A percentile compares a stretch with the other conserved stretches of the same genome.
Evolutionary conservation across 1,284 basidiomycete species (phyloP).

Genomic region (Ustilago sp.): DNA sequence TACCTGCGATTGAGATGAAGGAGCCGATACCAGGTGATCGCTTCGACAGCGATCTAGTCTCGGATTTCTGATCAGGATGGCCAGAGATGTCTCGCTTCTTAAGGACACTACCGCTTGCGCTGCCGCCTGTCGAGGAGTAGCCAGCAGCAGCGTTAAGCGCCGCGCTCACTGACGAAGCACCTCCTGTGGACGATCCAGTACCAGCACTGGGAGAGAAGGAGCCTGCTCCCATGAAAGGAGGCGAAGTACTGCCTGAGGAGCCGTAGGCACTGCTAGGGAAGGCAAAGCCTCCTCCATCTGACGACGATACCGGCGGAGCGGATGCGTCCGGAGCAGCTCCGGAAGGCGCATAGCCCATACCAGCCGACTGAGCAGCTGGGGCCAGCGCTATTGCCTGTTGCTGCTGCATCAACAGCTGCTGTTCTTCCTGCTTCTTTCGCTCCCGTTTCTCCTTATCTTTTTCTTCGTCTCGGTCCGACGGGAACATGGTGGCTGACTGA

Average conservation of each 20-base stretch:
- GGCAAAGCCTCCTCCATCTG: background rate
- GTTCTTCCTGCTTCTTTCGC: slow-evolving; percentile 19
- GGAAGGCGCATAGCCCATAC: background rate
- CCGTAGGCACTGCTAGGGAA: background rate
- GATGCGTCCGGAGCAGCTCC: background rate
- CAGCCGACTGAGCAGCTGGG: slow-evolving; percentile 6
- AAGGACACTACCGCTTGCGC: slow-evolving; percentile 12
- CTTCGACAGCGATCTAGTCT: slow-evolving; percentile 22
- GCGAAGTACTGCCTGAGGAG: background rate
- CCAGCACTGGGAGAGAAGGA: background rate
- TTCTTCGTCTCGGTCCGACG: slow-evolving; percentile 31
- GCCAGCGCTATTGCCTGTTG: slow-evolving; percentile 10
- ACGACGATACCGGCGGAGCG: background rate
- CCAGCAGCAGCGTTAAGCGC: slow-evolving; percentile 36
- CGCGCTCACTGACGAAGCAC: background rate
- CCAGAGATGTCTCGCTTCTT: slow-evolving; percentile 20
- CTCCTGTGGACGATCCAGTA: background rate
- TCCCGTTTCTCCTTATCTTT: slow-evolving; percentile 27
- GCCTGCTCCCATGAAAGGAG: background rate
- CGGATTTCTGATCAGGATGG: background rate
- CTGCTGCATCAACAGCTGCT: slow-evolving; percentile 20
- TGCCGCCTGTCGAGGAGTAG: slow-evolving; percentile 1
- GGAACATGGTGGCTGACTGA: slow-evolving; percentile 32
- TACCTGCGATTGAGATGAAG: slow-evolving; percentile 23
- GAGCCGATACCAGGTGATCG: slow-evolving; percentile 16